Conservation (phyloP, 345 rosid genomes). For the Mangifera indica region DNA sequence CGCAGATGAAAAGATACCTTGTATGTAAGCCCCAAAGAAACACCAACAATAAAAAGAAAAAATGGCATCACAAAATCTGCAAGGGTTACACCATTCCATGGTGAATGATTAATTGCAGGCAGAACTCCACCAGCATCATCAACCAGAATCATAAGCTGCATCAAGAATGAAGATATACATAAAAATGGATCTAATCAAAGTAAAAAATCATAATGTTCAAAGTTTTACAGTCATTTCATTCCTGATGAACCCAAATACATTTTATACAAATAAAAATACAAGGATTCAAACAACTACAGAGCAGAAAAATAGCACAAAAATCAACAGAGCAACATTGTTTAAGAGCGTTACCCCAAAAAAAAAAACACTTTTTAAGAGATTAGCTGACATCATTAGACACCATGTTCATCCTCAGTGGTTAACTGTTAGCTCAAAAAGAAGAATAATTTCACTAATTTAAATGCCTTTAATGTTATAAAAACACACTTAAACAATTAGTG, state of each 20-base stretch:
- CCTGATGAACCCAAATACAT: background rate
- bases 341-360: too few species aligned
- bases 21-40: slow-evolving; percentile 68
- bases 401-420: background rate
- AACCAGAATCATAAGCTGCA: slow-evolving; percentile 90
- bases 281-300: background rate
- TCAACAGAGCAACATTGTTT: background rate
- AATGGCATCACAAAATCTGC: slow-evolving; percentile 96
- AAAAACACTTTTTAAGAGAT: background rate
- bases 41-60: slow-evolving; percentile 87
- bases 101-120: slow-evolving; percentile 83
- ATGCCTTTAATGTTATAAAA: background rate
- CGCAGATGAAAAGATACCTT: slow-evolving; percentile 47
- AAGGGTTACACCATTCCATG: slow-evolving; percentile 84
- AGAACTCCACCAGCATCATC: slow-evolving; percentile 79
- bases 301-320: background rate
- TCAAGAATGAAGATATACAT: background rate
- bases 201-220: background rate
- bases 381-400: background rate
- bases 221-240: background rate
- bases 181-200: background rate
- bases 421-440: background rate
- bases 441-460: background rate
- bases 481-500: background rate
- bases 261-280: background rate